A percentile compares a stretch with the other conserved stretches of the same genome.
Conservation (phyloP, 2,329 filamentous ascomycete species). For the Fusarium dimerum region DNA sequence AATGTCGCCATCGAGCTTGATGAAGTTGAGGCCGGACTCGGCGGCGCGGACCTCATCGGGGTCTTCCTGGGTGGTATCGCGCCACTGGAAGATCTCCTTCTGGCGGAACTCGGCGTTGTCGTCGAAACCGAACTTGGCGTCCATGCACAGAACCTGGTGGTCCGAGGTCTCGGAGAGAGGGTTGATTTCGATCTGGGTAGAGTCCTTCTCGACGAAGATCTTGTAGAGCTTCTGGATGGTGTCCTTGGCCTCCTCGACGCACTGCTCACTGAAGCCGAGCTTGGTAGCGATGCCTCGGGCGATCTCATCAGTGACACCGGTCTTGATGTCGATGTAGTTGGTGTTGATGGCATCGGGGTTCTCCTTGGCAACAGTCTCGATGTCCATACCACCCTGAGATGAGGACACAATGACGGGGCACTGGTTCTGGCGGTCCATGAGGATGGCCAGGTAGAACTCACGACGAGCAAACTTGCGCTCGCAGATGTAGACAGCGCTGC, state of each 20-base stretch:
- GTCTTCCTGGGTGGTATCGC: slow-evolving; percentile 94
- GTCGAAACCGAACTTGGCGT: slow-evolving; percentile 98
- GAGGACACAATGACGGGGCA: slow-evolving; percentile 95
- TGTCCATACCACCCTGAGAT: slow-evolving; percentile 98
- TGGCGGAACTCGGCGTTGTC: slow-evolving; percentile 99
- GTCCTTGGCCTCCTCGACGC: slow-evolving; percentile 90
- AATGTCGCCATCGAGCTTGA: slow-evolving; percentile 99
- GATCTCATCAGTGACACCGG: slow-evolving; percentile 93
- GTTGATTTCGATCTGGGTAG: slow-evolving; percentile 99
- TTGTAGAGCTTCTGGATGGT: slow-evolving; percentile 99
- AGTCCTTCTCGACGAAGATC: slow-evolving; percentile 97
- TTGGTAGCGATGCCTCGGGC: slow-evolving; percentile 85
- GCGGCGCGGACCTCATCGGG: slow-evolving; percentile 96
- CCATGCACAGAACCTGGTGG: slow-evolving; percentile 98
- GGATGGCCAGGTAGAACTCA: slow-evolving; percentile 97
- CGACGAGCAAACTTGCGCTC: slow-evolving; percentile 99
- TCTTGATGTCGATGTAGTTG: slow-evolving; percentile 90
- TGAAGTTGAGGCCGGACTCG: slow-evolving; percentile 96
- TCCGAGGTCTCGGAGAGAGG: slow-evolving; percentile 97
- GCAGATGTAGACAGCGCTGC: slow-evolving; percentile 97
- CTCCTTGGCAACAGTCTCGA: slow-evolving; percentile 98
- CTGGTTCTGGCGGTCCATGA: slow-evolving; percentile 95
- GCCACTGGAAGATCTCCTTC: slow-evolving; percentile 92
- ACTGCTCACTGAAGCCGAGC: slow-evolving; percentile 97
- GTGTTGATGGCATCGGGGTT: slow-evolving; percentile 94